Conservation (phyloP, 2,329 filamentous ascomycete species). For the Orbilia oligospora region DNA sequence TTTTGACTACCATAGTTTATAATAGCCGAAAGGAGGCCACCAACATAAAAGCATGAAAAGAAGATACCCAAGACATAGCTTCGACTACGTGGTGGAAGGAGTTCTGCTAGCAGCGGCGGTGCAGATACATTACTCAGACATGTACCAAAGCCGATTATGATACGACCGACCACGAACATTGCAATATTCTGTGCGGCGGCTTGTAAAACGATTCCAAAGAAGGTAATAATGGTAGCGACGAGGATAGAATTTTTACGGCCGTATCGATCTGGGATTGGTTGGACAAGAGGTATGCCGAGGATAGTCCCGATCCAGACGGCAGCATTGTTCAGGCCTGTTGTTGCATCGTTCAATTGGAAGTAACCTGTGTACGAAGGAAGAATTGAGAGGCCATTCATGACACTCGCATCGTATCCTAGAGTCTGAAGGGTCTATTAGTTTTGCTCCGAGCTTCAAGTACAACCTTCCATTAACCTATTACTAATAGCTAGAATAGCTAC, state of each 20-base stretch:
- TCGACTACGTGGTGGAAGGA: constrained; percentile 48
- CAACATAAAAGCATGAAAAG: constrained; percentile 64
- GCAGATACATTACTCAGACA: constrained; percentile 48
- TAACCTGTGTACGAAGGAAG: constrained; percentile 73
- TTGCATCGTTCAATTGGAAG: constrained; percentile 72
- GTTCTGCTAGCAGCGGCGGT: constrained; percentile 40
- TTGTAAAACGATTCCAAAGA: constrained; percentile 70
- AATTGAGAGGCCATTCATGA: constrained; percentile 74
- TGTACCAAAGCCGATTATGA: constrained; percentile 70
- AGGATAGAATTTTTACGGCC: constrained; percentile 69
- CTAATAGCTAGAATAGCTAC: neutral
- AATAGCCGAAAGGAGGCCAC: constrained; percentile 64
- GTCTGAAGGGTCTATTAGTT: constrained; percentile 15
- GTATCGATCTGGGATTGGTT: constrained; percentile 68
- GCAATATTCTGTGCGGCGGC: constrained; percentile 70
- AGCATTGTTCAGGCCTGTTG: constrained; percentile 72
- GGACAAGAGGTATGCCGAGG: constrained; percentile 65
- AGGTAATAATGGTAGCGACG: constrained; percentile 67
- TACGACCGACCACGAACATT: constrained; percentile 71
- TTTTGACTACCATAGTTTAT: constrained; percentile 66
- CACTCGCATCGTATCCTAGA: constrained; percentile 69
- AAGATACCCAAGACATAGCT: constrained; percentile 49
- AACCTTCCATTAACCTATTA: neutral
- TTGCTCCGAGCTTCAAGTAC: neutral
- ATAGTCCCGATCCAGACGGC: constrained; percentile 72